Base-by-base conservation (phyloP, 176 grass and related monocot species). In the Chloris gayana region DNA sequence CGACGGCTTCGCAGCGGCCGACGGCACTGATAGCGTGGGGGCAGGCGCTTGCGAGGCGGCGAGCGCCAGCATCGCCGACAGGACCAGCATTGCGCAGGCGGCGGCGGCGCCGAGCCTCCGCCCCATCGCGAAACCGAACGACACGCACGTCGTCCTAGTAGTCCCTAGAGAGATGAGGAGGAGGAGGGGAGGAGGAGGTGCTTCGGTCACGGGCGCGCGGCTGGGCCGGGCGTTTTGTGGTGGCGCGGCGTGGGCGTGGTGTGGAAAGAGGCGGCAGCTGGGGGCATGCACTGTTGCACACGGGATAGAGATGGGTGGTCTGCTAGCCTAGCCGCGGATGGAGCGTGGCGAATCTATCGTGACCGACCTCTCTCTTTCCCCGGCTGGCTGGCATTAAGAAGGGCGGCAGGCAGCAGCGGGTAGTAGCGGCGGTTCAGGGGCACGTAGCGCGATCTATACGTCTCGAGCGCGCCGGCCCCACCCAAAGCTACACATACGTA, bases 51-150 rank as follows among this genome's bases (percentile, higher is more conserved):
- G 80, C 77, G 82, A 17, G 12, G 72, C 69, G 35, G 72, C 29
- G 65, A 33, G 66, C 37, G 31, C 72, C 9, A 85, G 9, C 1
- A 89, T 65, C 34, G 46, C 58, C 2, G 45, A 37, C 1, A 89
- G n/a, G 8, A 85, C 17, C 45, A 89, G 57, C 82, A 58, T 31
- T 34, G 82, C 69, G 76, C 53, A 88, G 3, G 19, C 46, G 14
- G 42, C 26, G 31, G 5, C 35, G 35, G 21, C 64, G 77, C 64
- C 15, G 14, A 53, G 32, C 33, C 50, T 26, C 50, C 10, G 49
- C 4, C 26, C 26, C 79, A 81, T 81, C 51, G 18, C 34, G 60
- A 8, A 9, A 26, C 14, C 73, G 42, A 66, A 26, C 37, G 30
- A 38, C 29, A 39, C 5, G 42, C 26, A 14, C 21, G 57, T 53